Conservation (phyloP, 768 basidiomycete species). For the Porphyrellus cyaneotinctus region DNA sequence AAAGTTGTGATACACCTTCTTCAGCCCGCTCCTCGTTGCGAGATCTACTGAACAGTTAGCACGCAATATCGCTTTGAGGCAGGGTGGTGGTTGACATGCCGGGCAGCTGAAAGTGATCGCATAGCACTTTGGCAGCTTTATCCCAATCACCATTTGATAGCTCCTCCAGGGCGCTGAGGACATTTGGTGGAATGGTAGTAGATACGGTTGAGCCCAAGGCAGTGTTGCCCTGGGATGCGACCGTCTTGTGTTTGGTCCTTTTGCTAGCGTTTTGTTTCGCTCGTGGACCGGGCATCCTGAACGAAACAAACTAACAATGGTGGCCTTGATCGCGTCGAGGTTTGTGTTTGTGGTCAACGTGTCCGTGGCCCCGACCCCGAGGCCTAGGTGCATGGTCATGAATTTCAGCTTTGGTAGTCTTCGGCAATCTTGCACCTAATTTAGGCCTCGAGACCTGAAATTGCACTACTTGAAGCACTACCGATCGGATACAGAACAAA, state of each 20-base stretch:
- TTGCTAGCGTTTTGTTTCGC: conserved; percentile 17
- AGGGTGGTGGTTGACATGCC: conserved; percentile 34
- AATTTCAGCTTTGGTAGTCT: too few relatives aligned
- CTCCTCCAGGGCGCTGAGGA: conserved; percentile 10
- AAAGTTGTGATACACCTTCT: conserved; percentile 57
- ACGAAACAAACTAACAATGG: too few relatives aligned
- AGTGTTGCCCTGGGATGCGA: background rate
- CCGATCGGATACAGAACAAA: too few relatives aligned
- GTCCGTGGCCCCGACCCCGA: too few relatives aligned
- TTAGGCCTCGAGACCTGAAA: too few relatives aligned
- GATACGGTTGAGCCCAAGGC: background rate
- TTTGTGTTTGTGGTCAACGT: too few relatives aligned
- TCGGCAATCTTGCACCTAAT: too few relatives aligned
- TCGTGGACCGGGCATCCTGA: conserved; percentile 23
- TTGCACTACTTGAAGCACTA: too few relatives aligned
- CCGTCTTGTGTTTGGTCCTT: conserved; percentile 14
- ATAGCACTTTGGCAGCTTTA: conserved; percentile 41
- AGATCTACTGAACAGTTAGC: background rate
- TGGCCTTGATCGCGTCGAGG: too few relatives aligned
- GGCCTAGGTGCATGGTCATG: too few relatives aligned
- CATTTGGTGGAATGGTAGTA: background rate
- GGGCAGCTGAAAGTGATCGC: conserved; percentile 47
- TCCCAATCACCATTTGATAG: conserved; percentile 41
- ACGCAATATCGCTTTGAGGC: background rate
- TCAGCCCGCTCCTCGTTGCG: conserved; percentile 51